Evolutionary conservation across 257 asterid species (phyloP), one percentile per base, ranked within the genome.

Genomic region (Solanum sejunctum): DNA sequence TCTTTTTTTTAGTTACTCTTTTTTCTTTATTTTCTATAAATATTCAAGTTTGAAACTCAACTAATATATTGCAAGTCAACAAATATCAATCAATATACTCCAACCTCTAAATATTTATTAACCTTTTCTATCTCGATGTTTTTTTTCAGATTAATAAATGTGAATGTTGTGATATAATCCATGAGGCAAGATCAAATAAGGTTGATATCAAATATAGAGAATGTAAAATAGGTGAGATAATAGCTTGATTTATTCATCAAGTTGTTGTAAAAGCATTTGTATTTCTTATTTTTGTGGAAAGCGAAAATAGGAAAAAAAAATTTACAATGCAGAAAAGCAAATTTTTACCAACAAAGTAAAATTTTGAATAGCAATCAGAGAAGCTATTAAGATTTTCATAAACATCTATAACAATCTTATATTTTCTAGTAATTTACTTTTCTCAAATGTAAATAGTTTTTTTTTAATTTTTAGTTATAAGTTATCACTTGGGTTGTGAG

Each of bases 81-180:
- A 23, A 5, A 23, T 20, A 57, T 57, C 26, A 36, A 36, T 5
- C 41, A 36, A 36, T 3, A 4, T 36, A 36, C 6, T 18, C 8
- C 6, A 0, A 10, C n/a, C 15, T 80, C 17, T 52, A 1, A 4
- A 80, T 36, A 36, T 78, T 56, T 32, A 32, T 20, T 57, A 28
- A 57, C 23, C 63, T 18, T 16, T 1, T 49, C 3, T 77, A 28
- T 21, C 23, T 32, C 6, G 20, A 12, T 15, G 20, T 55, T 21
- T 41, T 26, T 13, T 1, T 61, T 63, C 89, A 88, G 91, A 78
- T 82, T 9, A 71, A 69, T 36, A 89, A 86, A 84, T 78, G 88
- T 23, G 91, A 89, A 67, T 89, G 91, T 52, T 89, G 91, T 47
- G 89, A 89, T 32, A 55, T 64, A 23, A 71, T 87, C 1, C 79